These are phyloP conservation scores for Stropharia rugosoannulata DNA, from an alignment of 768 basidiomycete genomes.

Conservation along the genomic window DNA sequence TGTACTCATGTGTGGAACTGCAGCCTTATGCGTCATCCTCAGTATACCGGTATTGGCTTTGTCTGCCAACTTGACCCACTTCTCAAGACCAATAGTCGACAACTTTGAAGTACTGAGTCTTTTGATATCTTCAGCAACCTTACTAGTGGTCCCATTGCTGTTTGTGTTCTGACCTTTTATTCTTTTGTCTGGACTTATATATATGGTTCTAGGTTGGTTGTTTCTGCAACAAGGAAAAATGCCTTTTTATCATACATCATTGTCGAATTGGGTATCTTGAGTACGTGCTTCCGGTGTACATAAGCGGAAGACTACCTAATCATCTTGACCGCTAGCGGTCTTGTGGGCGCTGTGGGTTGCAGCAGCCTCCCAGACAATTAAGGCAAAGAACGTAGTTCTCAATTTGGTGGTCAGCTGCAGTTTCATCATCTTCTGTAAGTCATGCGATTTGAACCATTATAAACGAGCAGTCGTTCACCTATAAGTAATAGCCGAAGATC, in stretches of 20 bases:
- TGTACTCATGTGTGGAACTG: neutral
- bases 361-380: neutral
- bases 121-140: neutral
- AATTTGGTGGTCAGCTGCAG: neutral
- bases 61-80: neutral
- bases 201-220: neutral
- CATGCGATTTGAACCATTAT: neutral
- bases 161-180: neutral
- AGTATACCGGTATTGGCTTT: neutral
- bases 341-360: neutral
- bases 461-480: neutral
- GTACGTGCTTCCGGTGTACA: neutral
- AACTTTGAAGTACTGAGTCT: neutral
- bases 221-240: neutral
- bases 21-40: neutral
- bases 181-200: neutral
- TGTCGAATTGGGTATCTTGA: neutral
- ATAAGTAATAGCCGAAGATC: neutral
- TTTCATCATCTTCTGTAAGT: neutral
- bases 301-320: no score
- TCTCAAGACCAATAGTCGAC: neutral
- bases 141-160: slow-evolving; percentile 1
- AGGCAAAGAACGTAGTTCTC: neutral
- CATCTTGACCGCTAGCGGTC: neutral
- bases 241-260: slow-evolving; percentile 1